Evolutionary conservation across 2,329 filamentous ascomycete species (phyloP).

Genomic region (Colletotrichum eremochloae): DNA sequence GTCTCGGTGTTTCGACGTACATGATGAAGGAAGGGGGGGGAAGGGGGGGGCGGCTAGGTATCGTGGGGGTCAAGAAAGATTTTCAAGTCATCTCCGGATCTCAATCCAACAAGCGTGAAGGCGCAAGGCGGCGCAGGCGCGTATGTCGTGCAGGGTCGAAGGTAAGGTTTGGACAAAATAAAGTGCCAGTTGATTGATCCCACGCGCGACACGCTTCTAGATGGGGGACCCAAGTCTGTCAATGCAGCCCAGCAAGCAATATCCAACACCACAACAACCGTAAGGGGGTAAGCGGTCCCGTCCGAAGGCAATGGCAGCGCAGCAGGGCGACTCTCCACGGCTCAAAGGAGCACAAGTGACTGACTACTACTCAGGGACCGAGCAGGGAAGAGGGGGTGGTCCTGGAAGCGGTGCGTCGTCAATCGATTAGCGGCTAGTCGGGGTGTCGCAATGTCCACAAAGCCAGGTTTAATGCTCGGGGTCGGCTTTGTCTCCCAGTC

Average conservation of each 20-base stretch:
- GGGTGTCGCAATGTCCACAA: conserved; percentile 40
- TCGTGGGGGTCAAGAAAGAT: conserved; percentile 37
- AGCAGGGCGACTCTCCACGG: not conserved
- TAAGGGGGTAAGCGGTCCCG: not conserved
- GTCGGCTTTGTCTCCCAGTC: conserved; percentile 18
- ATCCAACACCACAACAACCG: conserved; percentile 9
- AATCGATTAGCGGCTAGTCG: conserved; percentile 14
- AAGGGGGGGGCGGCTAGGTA: conserved; percentile 11
- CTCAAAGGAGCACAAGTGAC: not conserved
- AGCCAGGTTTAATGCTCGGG: conserved; percentile 20
- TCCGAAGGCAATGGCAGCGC: not conserved
- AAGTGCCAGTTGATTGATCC: conserved; percentile 6
- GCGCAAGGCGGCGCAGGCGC: conserved; percentile 6
- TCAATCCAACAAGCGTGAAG: conserved; percentile 9
- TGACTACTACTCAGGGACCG: not conserved
- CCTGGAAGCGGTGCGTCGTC: not conserved
- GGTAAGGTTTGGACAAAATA: not conserved
- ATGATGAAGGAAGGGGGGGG: conserved; percentile 28
- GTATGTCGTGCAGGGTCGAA: not conserved
- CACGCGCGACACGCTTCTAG: not conserved
- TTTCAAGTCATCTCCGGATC: conserved; percentile 41
- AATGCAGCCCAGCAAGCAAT: conserved; percentile 12
- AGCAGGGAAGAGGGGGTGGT: not conserved
- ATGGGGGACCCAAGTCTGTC: not conserved
- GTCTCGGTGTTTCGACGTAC: conserved; percentile 39